These are phyloP conservation scores for Acaromyces ingoldii DNA, from an alignment of 1,284 basidiomycete species.

Conservation along the genomic window DNA sequence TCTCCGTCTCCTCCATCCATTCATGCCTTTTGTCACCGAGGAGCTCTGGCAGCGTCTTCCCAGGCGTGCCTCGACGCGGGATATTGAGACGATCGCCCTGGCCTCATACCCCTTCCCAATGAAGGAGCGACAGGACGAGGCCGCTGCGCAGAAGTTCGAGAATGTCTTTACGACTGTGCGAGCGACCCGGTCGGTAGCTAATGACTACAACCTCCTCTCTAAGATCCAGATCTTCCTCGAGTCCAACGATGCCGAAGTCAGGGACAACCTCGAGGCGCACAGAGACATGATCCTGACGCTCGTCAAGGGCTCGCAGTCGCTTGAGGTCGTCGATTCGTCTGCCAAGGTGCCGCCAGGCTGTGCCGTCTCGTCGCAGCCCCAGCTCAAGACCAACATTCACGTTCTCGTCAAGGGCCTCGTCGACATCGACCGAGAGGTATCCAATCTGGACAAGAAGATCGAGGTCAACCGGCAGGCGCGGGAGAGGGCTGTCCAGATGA, in stretches of 20 bases:
- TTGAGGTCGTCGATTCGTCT: slow-evolving; percentile 59
- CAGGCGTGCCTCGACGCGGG: slow-evolving; percentile 72
- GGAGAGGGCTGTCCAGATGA: slow-evolving; percentile 29
- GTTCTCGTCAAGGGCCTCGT: slow-evolving; percentile 42
- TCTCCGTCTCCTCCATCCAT: slow-evolving; percentile 84
- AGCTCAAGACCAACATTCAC: slow-evolving; percentile 31
- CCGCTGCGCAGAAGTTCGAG: slow-evolving; percentile 61
- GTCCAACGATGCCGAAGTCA: slow-evolving; percentile 59
- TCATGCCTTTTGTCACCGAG: slow-evolving; percentile 99
- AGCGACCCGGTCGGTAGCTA: slow-evolving; percentile 75
- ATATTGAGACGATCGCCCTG: slow-evolving; percentile 82
- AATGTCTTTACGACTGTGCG: slow-evolving; percentile 76
- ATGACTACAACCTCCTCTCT: slow-evolving; percentile 82
- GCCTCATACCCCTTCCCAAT: slow-evolving; percentile 69
- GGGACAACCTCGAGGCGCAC: slow-evolving; percentile 62
- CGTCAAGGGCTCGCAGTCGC: slow-evolving; percentile 79
- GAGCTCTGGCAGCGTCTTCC: slow-evolving; percentile 97
- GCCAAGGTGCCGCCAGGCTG: slow-evolving; percentile 75
- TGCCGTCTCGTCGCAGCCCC: slow-evolving; percentile 63
- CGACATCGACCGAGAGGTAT: slow-evolving; percentile 43
- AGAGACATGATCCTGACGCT: slow-evolving; percentile 71
- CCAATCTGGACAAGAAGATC: slow-evolving; percentile 46
- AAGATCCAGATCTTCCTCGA: slow-evolving; percentile 86
- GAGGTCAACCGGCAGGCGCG: slow-evolving; percentile 35
- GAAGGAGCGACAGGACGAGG: slow-evolving; percentile 15